Percentiles rank a stretch among this genome's conserved stretches.
Conservation (phyloP, 1,284 basidiomycete genomes). For the Cryptococcus sp. region DNA sequence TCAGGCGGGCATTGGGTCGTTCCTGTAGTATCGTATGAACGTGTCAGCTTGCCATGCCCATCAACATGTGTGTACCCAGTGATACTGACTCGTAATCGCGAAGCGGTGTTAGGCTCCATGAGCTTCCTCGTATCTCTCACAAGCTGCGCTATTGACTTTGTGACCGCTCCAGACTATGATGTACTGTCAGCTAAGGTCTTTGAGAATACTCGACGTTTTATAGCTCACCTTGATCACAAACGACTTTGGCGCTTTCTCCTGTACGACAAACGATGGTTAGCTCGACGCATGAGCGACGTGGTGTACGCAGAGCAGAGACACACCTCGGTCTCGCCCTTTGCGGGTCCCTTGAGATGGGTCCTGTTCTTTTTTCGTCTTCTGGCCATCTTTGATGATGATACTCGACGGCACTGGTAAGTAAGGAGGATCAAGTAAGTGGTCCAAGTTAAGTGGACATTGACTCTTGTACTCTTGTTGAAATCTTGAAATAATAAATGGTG, state of each 20-base stretch:
- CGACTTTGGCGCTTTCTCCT: constrained; percentile 57
- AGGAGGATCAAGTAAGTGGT: constrained; percentile 5
- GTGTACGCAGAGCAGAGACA: constrained; percentile 5
- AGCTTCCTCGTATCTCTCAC: constrained; percentile 90
- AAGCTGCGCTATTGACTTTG: constrained; percentile 79
- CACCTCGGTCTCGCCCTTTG: constrained; percentile 45
- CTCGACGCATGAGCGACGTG: not conserved
- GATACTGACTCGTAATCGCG: constrained; percentile 68
- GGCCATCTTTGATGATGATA: constrained; percentile 60
- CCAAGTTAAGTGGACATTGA: constrained; percentile 15
- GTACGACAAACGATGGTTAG: not conserved
- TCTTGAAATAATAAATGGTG: constrained; percentile 6
- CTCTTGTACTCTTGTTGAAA: constrained; percentile 5
- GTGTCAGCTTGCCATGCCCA: too few species aligned
- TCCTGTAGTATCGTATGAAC: constrained; percentile 61
- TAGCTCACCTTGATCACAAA: constrained; percentile 73
- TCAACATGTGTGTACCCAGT: constrained; percentile 24
- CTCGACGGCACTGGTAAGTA: not conserved
- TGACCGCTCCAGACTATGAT: constrained; percentile 76
- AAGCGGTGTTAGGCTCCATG: constrained; percentile 98
- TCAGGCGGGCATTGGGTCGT: constrained; percentile 85
- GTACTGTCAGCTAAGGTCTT: constrained; percentile 6
- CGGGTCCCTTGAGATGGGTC: constrained; percentile 73
- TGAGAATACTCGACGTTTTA: not conserved
- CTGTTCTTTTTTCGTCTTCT: constrained; percentile 75